Percentiles rank a stretch among this genome's conserved stretches.
phyloP scores from a whole-genome alignment of 306 rosid genomes.

The Gastrolobium villosum region DNA sequence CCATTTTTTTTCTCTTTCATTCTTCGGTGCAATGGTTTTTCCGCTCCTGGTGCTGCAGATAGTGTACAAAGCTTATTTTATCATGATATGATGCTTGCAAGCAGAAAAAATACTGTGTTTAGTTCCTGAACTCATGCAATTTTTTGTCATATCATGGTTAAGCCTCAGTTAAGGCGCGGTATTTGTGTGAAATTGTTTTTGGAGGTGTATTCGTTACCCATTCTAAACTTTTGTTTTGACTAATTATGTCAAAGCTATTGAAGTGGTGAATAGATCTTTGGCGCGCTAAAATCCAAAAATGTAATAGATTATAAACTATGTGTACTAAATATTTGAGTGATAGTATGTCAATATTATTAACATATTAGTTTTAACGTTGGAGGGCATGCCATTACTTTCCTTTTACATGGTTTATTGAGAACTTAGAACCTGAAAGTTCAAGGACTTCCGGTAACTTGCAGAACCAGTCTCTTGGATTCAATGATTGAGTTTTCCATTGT shows the following conservation, averaged over 20 bases:
- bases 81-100: constrained; percentile 12
- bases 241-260: neutral
- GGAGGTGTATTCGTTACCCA: constrained; percentile 14
- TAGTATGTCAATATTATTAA: constrained; percentile 20
- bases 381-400: neutral
- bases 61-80: constrained; percentile 10
- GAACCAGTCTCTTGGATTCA: neutral
- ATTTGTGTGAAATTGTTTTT: constrained; percentile 19
- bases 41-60: constrained; percentile 32
- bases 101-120: neutral
- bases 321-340: constrained; percentile 1
- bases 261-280: constrained; percentile 25
- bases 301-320: constrained; percentile 3
- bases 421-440: too few relatives aligned
- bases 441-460: neutral
- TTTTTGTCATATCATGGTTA: constrained; percentile 32
- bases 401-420: neutral
- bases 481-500: neutral
- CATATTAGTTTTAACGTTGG: neutral
- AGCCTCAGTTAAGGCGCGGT: constrained; percentile 1
- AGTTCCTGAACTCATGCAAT: constrained; percentile 2
- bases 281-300: constrained; percentile 18
- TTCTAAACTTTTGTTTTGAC: constrained; percentile 6
- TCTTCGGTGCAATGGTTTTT: constrained; percentile 33
- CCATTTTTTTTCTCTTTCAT: neutral